Conservation (phyloP, 352 stramenopile genomes). For the Globisporangium splendens region DNA sequence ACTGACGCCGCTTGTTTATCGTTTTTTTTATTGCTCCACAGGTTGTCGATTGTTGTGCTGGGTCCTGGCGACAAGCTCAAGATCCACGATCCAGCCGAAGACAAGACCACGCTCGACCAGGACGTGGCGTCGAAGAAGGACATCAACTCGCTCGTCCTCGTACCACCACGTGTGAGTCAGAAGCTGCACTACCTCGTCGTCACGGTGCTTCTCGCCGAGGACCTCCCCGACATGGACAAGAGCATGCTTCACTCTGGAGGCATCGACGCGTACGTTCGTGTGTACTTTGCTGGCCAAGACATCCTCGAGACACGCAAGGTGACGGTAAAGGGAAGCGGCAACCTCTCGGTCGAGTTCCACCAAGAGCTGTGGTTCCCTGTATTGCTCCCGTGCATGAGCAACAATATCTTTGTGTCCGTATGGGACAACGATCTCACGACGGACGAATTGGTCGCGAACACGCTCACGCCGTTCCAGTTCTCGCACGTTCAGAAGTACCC, state of each 20-base stretch:
- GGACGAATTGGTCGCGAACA: constrained; percentile 73
- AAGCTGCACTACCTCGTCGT: constrained; percentile 76
- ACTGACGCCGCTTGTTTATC: neutral
- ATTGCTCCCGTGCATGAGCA: constrained; percentile 74
- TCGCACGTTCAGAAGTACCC: constrained; percentile 62
- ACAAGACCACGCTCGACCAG: constrained; percentile 34
- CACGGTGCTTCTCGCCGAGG: constrained; percentile 70
- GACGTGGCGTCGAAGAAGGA: constrained; percentile 47
- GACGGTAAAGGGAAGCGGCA: constrained; percentile 52
- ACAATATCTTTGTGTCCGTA: constrained; percentile 80
- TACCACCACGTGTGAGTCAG: constrained; percentile 73
- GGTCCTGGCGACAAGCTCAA: constrained; percentile 81
- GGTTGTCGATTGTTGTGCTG: constrained; percentile 83
- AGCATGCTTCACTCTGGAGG: constrained; percentile 55
- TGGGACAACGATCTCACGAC: constrained; percentile 76
- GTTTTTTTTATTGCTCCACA: constrained; percentile 18
- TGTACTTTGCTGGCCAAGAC: constrained; percentile 72
- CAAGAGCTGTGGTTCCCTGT: constrained; percentile 88
- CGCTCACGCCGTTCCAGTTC: constrained; percentile 66
- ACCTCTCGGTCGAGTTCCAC: constrained; percentile 49
- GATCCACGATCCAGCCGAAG: constrained; percentile 45
- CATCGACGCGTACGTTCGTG: constrained; percentile 80
- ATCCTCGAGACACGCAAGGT: constrained; percentile 67
- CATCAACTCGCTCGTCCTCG: constrained; percentile 76
- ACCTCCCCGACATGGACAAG: constrained; percentile 85